Conservation (phyloP, 2,329 filamentous ascomycete species). For the Alternaria arbusti region DNA sequence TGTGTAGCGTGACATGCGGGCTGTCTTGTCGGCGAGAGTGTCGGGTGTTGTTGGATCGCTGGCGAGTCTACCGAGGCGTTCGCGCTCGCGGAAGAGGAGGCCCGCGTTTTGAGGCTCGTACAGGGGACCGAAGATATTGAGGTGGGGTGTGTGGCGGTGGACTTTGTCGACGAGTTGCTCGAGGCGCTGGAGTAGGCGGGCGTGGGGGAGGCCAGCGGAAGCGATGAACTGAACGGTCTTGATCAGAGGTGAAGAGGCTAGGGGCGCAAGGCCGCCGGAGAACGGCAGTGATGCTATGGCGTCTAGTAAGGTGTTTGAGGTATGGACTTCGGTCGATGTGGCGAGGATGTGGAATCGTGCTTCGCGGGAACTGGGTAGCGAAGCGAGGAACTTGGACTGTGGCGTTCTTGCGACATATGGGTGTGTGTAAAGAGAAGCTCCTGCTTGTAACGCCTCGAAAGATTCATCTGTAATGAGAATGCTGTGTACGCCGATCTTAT, state of each 20-base stretch:
- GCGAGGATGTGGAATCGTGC: constrained; percentile 26
- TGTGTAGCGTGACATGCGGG: constrained; percentile 37
- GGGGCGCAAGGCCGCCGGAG: constrained; percentile 32
- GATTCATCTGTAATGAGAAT: constrained; percentile 35
- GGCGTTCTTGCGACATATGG: constrained; percentile 9
- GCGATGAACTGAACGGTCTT: constrained; percentile 34
- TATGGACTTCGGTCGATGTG: constrained; percentile 17
- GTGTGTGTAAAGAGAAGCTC: constrained; percentile 23
- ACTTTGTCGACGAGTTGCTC: constrained; percentile 45
- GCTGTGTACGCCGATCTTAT: constrained; percentile 24
- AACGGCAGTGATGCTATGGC: constrained; percentile 39
- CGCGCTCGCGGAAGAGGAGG: constrained; percentile 35
- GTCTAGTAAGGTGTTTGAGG: constrained; percentile 27
- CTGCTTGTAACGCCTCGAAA: constrained; percentile 25
- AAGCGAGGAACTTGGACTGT: constrained; percentile 25
- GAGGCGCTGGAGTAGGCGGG: constrained; percentile 42
- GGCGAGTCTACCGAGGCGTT: constrained; percentile 33
- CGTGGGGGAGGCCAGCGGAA: constrained; percentile 32
- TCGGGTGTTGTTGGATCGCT: constrained; percentile 21
- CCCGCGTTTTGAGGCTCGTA: constrained; percentile 31
- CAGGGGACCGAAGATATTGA: constrained; percentile 38
- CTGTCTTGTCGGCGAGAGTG: constrained; percentile 30
- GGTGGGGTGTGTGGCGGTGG: constrained; percentile 32
- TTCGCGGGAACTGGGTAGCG: constrained; percentile 30
- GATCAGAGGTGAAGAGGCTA: constrained; percentile 33